phyloP scores from a whole-genome alignment of 1,284 basidiomycete species.

The Pseudozyma flocculosa region DNA sequence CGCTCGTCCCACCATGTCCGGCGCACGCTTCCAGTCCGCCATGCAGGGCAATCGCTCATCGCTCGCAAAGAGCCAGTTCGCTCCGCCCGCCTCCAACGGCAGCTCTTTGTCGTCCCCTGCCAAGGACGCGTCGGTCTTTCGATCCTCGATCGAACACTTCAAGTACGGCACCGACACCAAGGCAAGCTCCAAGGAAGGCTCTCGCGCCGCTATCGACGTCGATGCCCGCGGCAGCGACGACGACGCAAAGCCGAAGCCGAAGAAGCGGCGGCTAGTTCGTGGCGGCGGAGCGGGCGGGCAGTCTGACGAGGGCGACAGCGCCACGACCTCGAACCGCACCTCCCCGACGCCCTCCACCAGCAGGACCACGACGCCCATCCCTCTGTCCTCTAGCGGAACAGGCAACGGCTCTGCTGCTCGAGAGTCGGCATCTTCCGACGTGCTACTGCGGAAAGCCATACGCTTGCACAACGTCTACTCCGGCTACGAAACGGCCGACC shows the following conservation, averaged over 20 bases:
- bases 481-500: slow-evolving; percentile 8
- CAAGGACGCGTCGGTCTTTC: slow-evolving; percentile 4
- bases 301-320: slow-evolving; percentile 1
- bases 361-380: background rate
- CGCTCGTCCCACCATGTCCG: slow-evolving; percentile 6
- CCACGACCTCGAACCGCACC: slow-evolving; percentile 8
- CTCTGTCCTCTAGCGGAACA: background rate
- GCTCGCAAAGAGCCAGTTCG: slow-evolving; percentile 18
- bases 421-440: slow-evolving; percentile 5
- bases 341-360: slow-evolving; percentile 4
- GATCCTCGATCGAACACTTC: slow-evolving; percentile 26
- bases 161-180: slow-evolving; percentile 10
- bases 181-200: too few relatives aligned
- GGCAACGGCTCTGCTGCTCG: slow-evolving; percentile 1
- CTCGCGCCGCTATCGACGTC: background rate
- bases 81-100: slow-evolving; percentile 4
- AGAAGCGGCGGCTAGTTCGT: slow-evolving; percentile 26
- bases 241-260: slow-evolving; percentile 12
- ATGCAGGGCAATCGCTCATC: slow-evolving; percentile 20
- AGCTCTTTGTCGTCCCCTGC: background rate
- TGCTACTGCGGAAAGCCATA: slow-evolving; percentile 17
- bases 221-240: background rate
- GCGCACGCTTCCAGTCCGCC: slow-evolving; percentile 19
- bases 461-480: slow-evolving; percentile 13
- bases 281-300: slow-evolving; percentile 6